These are phyloP conservation scores for Westerdykella ornata DNA, from an alignment of 2,329 filamentous ascomycete species.

Conservation along the genomic window DNA sequence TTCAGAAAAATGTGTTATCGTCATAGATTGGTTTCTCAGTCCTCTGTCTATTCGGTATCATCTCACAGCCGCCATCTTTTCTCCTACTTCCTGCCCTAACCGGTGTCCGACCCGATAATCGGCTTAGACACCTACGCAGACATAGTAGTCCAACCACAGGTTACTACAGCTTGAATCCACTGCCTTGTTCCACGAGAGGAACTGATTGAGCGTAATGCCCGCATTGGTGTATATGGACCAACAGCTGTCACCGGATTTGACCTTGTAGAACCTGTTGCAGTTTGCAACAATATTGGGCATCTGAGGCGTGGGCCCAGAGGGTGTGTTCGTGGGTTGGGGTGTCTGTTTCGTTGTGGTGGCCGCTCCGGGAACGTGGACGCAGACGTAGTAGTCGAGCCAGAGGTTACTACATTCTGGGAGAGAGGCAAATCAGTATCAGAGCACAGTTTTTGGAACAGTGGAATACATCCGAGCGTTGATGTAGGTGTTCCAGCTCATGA, in stretches of 20 bases:
- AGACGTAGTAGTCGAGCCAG: conserved; percentile 4
- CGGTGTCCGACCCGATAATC: too few species aligned
- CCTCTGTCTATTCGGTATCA: too few species aligned
- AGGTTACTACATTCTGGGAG: conserved; percentile 2
- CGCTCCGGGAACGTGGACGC: too few species aligned
- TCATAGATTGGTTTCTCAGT: too few species aligned
- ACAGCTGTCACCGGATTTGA: conserved; percentile 4
- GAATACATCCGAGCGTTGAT: background rate
- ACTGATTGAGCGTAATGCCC: conserved; percentile 3
- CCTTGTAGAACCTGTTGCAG: conserved; percentile 7
- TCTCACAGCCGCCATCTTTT: too few species aligned
- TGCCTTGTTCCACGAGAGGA: conserved; percentile 8
- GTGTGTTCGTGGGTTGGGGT: background rate
- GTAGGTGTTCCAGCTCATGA: conserved; percentile 8
- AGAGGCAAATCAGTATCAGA: too few species aligned
- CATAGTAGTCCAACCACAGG: conserved; percentile 5
- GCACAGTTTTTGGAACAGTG: too few species aligned
- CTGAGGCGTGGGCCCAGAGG: conserved; percentile 1
- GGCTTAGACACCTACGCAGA: too few species aligned
- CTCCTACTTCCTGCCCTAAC: too few species aligned
- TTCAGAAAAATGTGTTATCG: too few species aligned
- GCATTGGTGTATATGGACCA: conserved; percentile 1
- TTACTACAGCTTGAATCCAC: conserved; percentile 4
- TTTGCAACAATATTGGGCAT: conserved; percentile 8
- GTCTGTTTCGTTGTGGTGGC: too few species aligned